Conservation (phyloP, 495 filamentous ascomycete species). For the Endocarpon pusillum region DNA sequence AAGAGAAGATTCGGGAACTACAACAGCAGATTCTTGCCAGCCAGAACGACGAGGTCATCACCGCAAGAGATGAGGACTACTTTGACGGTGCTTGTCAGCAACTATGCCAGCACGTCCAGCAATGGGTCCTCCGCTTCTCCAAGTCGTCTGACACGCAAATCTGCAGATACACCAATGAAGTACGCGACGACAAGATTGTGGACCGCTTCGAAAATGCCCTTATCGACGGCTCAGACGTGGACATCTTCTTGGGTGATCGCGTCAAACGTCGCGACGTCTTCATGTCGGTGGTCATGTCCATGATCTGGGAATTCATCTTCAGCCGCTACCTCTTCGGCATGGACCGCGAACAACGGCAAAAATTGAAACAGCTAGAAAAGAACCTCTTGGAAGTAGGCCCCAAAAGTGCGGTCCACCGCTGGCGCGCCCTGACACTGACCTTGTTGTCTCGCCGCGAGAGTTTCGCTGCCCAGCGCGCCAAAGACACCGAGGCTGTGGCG, state of each 20-base stretch:
- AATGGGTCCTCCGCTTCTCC: slow-evolving; percentile 92
- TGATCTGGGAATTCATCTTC: slow-evolving; percentile 97
- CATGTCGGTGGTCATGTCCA: slow-evolving; percentile 93
- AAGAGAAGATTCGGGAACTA: slow-evolving; percentile 61
- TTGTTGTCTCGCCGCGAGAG: slow-evolving; percentile 59
- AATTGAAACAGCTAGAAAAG: slow-evolving; percentile 86
- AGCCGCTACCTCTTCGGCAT: slow-evolving; percentile 95
- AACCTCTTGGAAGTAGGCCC: slow-evolving; percentile 75
- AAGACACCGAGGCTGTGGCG: slow-evolving; percentile 79
- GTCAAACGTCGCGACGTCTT: slow-evolving; percentile 79
- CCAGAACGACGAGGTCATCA: slow-evolving; percentile 53
- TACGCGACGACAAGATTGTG: slow-evolving; percentile 70
- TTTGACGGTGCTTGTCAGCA: slow-evolving; percentile 89
- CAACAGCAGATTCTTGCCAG: slow-evolving; percentile 66
- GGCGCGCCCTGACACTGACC: slow-evolving; percentile 86
- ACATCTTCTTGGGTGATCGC: slow-evolving; percentile 69
- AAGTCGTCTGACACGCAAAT: slow-evolving; percentile 82
- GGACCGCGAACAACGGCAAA: slow-evolving; percentile 92
- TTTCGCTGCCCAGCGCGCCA: slow-evolving; percentile 58
- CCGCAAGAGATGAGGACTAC: slow-evolving; percentile 74
- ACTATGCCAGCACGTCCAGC: slow-evolving; percentile 81
- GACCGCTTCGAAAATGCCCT: slow-evolving; percentile 86
- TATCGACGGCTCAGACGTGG: slow-evolving; percentile 81
- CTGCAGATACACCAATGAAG: slow-evolving; percentile 62
- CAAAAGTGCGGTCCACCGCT: slow-evolving; percentile 69